A percentile compares a stretch with the other conserved stretches of the same genome.
Conservation (phyloP, 2,329 filamentous ascomycete genomes). For the Talaromyces sp. region DNA sequence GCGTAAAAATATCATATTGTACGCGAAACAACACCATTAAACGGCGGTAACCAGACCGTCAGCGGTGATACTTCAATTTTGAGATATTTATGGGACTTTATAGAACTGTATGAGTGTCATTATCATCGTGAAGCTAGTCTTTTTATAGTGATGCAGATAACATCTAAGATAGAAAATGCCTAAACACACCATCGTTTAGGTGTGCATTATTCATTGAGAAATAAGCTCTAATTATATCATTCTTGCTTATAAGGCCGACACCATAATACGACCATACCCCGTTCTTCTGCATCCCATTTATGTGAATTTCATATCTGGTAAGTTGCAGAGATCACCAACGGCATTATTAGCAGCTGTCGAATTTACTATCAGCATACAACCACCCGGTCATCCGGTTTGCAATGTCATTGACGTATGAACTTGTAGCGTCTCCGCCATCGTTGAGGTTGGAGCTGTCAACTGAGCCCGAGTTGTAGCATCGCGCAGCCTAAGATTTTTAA, state of each 20-base stretch:
- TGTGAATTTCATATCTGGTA: neutral
- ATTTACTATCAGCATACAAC: constrained; percentile 2
- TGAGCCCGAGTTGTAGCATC: constrained; percentile 11
- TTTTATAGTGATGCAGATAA: neutral
- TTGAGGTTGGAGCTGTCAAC: constrained; percentile 8
- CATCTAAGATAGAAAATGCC: neutral
- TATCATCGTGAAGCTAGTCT: no score
- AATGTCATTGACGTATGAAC: constrained; percentile 11
- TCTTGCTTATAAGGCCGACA: neutral
- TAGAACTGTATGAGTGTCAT: no score
- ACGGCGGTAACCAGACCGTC: no score
- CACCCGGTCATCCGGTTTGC: constrained; percentile 9
- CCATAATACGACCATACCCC: neutral
- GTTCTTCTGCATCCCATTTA: neutral
- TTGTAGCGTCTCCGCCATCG: constrained; percentile 6
- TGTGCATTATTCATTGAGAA: neutral
- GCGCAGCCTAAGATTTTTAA: neutral
- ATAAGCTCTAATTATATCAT: neutral
- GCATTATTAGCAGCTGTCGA: neutral
- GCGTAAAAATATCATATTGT: no score
- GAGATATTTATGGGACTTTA: no score
- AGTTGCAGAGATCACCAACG: neutral
- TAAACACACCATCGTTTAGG: neutral
- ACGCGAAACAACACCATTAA: no score
- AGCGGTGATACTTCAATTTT: no score